Conservation (phyloP, 1,284 basidiomycete species). For the Volvariella volvacea region DNA sequence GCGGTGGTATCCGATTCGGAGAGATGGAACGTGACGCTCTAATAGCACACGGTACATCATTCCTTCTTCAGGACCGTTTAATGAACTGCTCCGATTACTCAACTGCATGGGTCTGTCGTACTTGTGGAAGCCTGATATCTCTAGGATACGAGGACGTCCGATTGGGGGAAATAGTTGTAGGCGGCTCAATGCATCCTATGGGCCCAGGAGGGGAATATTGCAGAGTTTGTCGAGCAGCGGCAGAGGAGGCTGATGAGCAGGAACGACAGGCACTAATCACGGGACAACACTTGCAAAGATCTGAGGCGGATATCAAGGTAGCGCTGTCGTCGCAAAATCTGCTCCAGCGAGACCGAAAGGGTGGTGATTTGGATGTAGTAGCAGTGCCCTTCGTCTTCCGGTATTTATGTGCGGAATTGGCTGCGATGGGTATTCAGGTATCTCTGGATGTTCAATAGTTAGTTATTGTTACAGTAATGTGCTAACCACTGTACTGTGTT, state of each 20-base stretch:
- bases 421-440: slow-evolving; percentile 82
- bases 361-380: slow-evolving; percentile 85
- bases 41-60: slow-evolving; percentile 97
- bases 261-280: slow-evolving; percentile 49
- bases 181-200: slow-evolving; percentile 42
- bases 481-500: neutral
- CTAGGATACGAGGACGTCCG: slow-evolving; percentile 87
- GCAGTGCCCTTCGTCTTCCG: slow-evolving; percentile 96
- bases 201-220: slow-evolving; percentile 87
- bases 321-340: slow-evolving; percentile 61
- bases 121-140: slow-evolving; percentile 92
- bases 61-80: slow-evolving; percentile 94
- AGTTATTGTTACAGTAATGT: slow-evolving; percentile 3
- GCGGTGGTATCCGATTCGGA: slow-evolving; percentile 98
- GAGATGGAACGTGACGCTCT: slow-evolving; percentile 99
- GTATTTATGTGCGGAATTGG: slow-evolving; percentile 81
- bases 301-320: slow-evolving; percentile 48
- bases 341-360: slow-evolving; percentile 50
- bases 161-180: slow-evolving; percentile 56
- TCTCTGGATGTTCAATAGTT: slow-evolving; percentile 62
- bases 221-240: slow-evolving; percentile 74
- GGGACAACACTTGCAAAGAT: slow-evolving; percentile 33
- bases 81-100: slow-evolving; percentile 99
- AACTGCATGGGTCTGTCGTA: slow-evolving; percentile 96
- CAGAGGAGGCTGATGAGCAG: slow-evolving; percentile 54